A percentile compares a stretch with the other conserved stretches of the same genome.
phyloP scores from a whole-genome alignment of 805 yeast species.

The Candida gorgasii region DNA sequence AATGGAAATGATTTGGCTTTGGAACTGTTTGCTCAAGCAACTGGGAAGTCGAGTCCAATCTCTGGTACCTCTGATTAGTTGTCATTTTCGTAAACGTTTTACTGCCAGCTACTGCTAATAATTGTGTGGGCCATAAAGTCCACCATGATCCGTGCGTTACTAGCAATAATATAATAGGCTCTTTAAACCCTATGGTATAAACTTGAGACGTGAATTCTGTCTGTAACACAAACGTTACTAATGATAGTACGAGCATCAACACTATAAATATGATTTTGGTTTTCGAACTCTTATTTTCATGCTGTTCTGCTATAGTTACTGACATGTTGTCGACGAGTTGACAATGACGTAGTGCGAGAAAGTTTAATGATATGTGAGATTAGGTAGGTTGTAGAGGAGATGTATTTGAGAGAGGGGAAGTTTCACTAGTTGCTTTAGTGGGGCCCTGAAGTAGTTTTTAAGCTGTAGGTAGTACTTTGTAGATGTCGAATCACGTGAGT shows the following conservation, averaged over 20 bases:
- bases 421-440: no score
- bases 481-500: no score
- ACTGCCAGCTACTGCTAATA: slow-evolving; percentile 32
- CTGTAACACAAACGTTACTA: slow-evolving; percentile 67
- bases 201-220: slow-evolving; percentile 78
- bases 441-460: no score
- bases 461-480: no score
- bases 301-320: slow-evolving; percentile 9
- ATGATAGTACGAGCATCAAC: slow-evolving; percentile 33
- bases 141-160: slow-evolving; percentile 82
- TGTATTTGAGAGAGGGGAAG: no score
- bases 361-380: no score
- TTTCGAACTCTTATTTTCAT: slow-evolving; percentile 26
- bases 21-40: slow-evolving; percentile 9
- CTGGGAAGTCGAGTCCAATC: slow-evolving; percentile 12
- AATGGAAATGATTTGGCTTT: slow-evolving; percentile 19
- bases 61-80: slow-evolving; percentile 7
- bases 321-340: slow-evolving; percentile 10
- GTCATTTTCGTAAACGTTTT: slow-evolving; percentile 5
- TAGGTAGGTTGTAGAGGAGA: not conserved
- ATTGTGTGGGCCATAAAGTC: slow-evolving; percentile 70
- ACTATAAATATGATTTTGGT: slow-evolving; percentile 39
- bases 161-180: slow-evolving; percentile 66
- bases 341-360: slow-evolving; percentile 4
- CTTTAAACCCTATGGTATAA: slow-evolving; percentile 57